A percentile compares a stretch with the other conserved stretches of the same genome.
Evolutionary conservation across 2,329 filamentous ascomycete species (phyloP).

Genomic region (Stachybotrys chartarum): DNA sequence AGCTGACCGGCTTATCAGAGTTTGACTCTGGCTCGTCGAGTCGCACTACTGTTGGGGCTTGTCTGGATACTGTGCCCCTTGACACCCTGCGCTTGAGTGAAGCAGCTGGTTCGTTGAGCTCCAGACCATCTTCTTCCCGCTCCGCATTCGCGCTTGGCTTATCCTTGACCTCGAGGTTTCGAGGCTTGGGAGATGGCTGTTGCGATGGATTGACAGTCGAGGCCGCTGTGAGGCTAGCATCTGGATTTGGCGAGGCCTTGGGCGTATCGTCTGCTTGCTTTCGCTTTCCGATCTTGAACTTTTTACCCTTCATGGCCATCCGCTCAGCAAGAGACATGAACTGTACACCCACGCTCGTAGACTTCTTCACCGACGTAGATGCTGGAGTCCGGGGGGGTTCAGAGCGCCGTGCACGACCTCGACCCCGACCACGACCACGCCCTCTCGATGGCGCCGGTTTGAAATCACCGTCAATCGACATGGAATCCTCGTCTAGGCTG

Average conservation of each 20-base stretch:
- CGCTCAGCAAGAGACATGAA: conserved; percentile 51
- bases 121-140: too few relatives aligned
- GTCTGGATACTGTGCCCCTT: background rate
- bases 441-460: conserved; percentile 1
- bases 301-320: conserved; percentile 46
- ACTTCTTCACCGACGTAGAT: background rate
- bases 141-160: too few relatives aligned
- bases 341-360: conserved; percentile 14
- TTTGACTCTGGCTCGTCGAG: conserved; percentile 6
- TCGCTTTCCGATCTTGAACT: conserved; percentile 41
- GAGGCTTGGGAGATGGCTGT: background rate
- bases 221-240: background rate
- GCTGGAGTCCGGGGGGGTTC: conserved; percentile 5
- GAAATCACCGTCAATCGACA: background rate
- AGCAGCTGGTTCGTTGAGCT: too few relatives aligned
- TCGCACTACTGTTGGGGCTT: background rate
- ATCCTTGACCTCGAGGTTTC: too few relatives aligned
- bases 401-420: conserved; percentile 16
- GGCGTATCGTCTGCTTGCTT: conserved; percentile 10
- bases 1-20: conserved; percentile 1
- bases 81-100: too few relatives aligned
- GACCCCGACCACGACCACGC: conserved; percentile 14
- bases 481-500: background rate
- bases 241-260: background rate
- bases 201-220: background rate